Percentiles rank a stretch among this genome's conserved stretches.
Evolutionary conservation across 202 grass and related monocot species (phyloP).

Genomic region (Saccharum hybrid): DNA sequence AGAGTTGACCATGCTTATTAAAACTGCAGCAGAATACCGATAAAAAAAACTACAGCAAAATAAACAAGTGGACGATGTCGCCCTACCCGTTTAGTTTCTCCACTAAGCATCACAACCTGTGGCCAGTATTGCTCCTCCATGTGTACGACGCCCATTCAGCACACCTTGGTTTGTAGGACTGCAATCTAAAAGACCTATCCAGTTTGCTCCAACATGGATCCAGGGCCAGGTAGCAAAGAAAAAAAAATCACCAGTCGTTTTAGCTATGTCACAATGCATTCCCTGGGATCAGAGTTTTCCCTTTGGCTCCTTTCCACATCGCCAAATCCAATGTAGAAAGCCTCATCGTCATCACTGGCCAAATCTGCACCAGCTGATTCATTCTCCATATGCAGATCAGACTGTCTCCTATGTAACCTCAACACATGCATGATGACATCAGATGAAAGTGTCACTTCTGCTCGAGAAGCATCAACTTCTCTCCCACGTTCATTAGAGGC

Average conservation of each 20-base stretch:
- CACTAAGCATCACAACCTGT: background rate
- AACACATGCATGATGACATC: constrained; percentile 77
- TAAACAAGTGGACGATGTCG: background rate
- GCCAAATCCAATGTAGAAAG: constrained; percentile 55
- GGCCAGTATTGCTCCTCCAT: background rate
- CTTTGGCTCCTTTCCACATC: constrained; percentile 42
- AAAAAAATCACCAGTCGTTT: background rate
- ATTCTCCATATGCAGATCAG: constrained; percentile 46
- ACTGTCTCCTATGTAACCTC: constrained; percentile 61
- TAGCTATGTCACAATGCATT: constrained; percentile 63
- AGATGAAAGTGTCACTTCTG: constrained; percentile 46
- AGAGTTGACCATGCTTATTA: background rate
- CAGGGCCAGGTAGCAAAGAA: background rate
- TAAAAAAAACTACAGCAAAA: too few relatives aligned
- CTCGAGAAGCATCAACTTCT: constrained; percentile 41
- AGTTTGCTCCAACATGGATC: background rate
- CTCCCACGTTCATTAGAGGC: constrained; percentile 60
- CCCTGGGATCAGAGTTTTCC: constrained; percentile 65
- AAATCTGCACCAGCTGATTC: constrained; percentile 44
- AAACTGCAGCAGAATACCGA: background rate
- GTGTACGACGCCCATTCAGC: background rate
- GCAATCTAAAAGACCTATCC: constrained; percentile 14
- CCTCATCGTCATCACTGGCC: constrained; percentile 53
- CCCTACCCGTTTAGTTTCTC: background rate
- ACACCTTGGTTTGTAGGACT: background rate